Evolutionary conservation across 176 grass and related monocot species (phyloP).

Genomic region (Avena insularis): DNA sequence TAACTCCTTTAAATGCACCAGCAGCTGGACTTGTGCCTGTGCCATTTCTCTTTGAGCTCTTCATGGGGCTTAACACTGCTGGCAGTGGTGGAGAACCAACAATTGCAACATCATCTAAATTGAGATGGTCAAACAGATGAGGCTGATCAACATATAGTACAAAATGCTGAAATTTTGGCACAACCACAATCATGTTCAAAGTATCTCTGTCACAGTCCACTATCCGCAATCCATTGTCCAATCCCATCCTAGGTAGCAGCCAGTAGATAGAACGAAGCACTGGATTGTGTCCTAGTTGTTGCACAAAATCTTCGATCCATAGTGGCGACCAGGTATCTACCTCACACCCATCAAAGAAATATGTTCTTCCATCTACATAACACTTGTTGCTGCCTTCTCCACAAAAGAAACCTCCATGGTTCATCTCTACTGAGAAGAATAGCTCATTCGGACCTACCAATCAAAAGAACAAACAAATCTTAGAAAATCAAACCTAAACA

Average conservation of each 20-base stretch:
- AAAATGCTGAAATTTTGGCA: not conserved
- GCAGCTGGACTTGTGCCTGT: too few relatives aligned
- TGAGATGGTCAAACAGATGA: not conserved
- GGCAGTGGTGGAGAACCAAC: not conserved
- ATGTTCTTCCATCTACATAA: not conserved
- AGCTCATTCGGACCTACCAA: too few relatives aligned
- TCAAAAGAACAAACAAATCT: too few relatives aligned
- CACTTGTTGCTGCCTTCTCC: not conserved
- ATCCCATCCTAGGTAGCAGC: not conserved
- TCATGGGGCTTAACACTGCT: not conserved
- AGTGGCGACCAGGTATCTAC: not conserved
- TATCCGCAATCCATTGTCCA: not conserved
- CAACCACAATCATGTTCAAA: not conserved
- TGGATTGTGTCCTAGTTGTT: not conserved
- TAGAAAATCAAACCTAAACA: too few relatives aligned
- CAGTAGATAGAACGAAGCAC: not conserved
- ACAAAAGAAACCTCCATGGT: not conserved
- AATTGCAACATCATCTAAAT: not conserved
- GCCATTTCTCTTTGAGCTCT: not conserved
- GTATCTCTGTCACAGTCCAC: not conserved
- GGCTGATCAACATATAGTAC: not conserved
- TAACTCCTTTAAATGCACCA: not conserved
- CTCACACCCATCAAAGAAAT: not conserved
- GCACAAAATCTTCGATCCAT: not conserved
- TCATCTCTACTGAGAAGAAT: too few relatives aligned